Evolutionary conservation across 2,329 filamentous ascomycete genomes (phyloP), one percentile per base, ranked within the genome.

Genomic region (Phyllosticta citriasiana): DNA sequence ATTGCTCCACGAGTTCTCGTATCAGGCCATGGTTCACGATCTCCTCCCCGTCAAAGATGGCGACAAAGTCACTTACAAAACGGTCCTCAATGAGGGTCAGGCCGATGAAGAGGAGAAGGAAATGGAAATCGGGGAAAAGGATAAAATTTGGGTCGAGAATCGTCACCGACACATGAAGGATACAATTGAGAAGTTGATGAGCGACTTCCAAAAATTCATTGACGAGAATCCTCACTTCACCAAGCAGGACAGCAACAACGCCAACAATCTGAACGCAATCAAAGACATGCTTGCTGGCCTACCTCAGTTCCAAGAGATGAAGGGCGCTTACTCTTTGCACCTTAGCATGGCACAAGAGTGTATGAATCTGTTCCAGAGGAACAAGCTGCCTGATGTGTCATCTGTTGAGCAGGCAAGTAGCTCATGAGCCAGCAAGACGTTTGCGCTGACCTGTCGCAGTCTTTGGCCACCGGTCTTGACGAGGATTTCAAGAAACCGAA

Each of bases 11-110:
- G 94, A 99, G 70, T 97, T 99, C 72, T 97, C 94, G 12, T 99
- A 97, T 72, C 94, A 99, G 74, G 91, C 94, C 57, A 97, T 99
- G 93, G 93, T 91, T 3, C 90, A 97, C 73, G 94, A 99, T 71
- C 79, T 99, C 8, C 78, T 99, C 30, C 88, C 88, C 0, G 91
- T 99, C 70, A 86, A 88, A 68, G 94, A 97, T 59, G 87, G 84
- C 25, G 91, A 96, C 65, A 96, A 94, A 72, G 83, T 95, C 9
- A 91, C 88, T 0, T 99, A 92, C 71, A 87, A 86, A 66, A 92
- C 91, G 58, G 79, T 83, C 1, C 79, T 94, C 64, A 94, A 96
- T 65, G 84, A 91, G 67, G 89, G 88, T 9, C 80, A 83, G 3
- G 75, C 79, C 0, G 84, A 87, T 52, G 83, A 87, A 27, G 85